These are phyloP conservation scores for Dioscorea dumetorum DNA, from an alignment of 106 monocot genomes.

Conservation along the genomic window DNA sequence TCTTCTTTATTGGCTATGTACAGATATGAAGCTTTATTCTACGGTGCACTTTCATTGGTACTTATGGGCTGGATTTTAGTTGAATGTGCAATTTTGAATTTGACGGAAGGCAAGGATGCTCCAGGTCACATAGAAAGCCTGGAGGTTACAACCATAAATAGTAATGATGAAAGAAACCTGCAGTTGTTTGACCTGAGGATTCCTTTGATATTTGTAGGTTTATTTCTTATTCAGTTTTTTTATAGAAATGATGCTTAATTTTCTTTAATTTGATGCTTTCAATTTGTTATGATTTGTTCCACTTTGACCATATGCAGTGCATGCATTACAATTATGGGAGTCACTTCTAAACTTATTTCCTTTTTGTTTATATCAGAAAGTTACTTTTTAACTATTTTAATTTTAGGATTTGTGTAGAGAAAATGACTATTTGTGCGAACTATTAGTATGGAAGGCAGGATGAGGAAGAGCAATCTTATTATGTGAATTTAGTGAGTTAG, in stretches of 20 bases:
- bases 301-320: too few relatives aligned
- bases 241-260: background rate
- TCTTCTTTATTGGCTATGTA: constrained; percentile 4
- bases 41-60: constrained; percentile 72
- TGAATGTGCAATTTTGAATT: constrained; percentile 47
- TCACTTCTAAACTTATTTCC: too few relatives aligned
- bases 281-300: too few relatives aligned
- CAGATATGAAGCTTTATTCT: constrained; percentile 94
- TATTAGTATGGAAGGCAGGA: too few relatives aligned
- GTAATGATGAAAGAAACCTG: constrained; percentile 48
- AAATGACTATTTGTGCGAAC: too few relatives aligned
- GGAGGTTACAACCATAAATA: constrained; percentile 17
- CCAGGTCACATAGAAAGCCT: constrained; percentile 12
- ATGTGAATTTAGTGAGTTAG: too few relatives aligned
- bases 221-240: background rate
- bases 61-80: constrained; percentile 87
- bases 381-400: too few relatives aligned
- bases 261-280: too few relatives aligned
- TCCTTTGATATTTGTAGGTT: constrained; percentile 87
- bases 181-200: constrained; percentile 69
- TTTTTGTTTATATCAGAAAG: too few relatives aligned
- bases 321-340: too few relatives aligned
- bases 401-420: too few relatives aligned
- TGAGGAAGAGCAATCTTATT: too few relatives aligned
- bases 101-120: constrained; percentile 16